Evolutionary conservation across 768 basidiomycete species (phyloP), one percentile per base, ranked within the genome.

Genomic region (Leccinum aurantiacum): DNA sequence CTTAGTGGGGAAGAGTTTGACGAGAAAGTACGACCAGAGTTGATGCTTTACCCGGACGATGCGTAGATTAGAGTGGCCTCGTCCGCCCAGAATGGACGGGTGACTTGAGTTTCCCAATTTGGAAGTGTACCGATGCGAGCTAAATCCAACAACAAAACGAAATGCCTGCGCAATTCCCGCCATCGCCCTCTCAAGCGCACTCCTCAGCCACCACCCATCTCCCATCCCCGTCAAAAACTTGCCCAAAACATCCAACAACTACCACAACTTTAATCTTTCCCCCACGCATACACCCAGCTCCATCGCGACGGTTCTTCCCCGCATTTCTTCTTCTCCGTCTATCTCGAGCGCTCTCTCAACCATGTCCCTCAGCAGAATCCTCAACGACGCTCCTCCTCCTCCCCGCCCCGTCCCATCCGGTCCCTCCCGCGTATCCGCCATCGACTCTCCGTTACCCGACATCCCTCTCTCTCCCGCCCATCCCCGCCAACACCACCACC

Each of bases 1-100:
- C 74, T 98, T 68, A 90, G 90, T 1, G 79, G 86, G 0, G 93
- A 96, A 71, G 93, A 95, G 74, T 99, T 98, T 76, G 95, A 98
- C 76, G 80, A 84, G 73, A 93, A 94, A 79, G 97, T 95, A 61
- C 85, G 91, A 59, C 93, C 92, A 41, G 93, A 96, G 77, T 72
- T 94, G 75, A 96, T 96, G 94, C 70, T 96, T 60, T 77, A 87
- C 63, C 93, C 93, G 2, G 83, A 84, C 47, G 84, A 86, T 64
- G 62, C 67, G 25, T 81, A 65, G 61, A 22, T 53, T 56, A 46
- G 31, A 46, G 29, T 25, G 53, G 54, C 60, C 33, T 65, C 67
- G 65, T 71, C 64, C 70, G 67, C 64, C 64, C 68, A 71, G 68
- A 67, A 71, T 55, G 65, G 60, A 59, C 49, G 57, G 62, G 65